Evolutionary conservation across 768 basidiomycete species (phyloP), one percentile per base, ranked within the genome.

Genomic region (Dacryopinax spathularia): DNA sequence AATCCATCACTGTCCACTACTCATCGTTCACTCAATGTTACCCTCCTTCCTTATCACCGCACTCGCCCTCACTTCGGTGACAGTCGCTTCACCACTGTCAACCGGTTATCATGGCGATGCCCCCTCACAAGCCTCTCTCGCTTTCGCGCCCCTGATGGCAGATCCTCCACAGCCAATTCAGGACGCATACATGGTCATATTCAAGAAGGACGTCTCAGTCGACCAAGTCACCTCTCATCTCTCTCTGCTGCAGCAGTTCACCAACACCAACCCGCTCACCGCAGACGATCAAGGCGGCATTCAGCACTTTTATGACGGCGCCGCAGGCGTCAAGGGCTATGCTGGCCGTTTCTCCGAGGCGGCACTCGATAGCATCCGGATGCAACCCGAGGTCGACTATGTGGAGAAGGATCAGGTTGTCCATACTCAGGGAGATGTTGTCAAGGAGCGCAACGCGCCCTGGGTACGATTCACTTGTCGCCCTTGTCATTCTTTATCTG

Each of bases 371-470:
- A 79, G 82, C 69, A 84, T 99, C 72, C 81, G 95, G 62, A 74
- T 79, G 60, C 80, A 86, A 79, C 92, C 92, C 10, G 93, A 95
- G 73, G 94, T 99, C 33, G 88, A 84, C 18, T 95, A 88, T 71
- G 79, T 99, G 61, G 96, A 99, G 80, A 83, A 80, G 64, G 96
- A 99, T 79, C 93, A 96, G 78, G 77, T 94, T 69, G 91, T 98
- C n/a, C 82, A 78, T 64, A 87, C 89, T 1, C 80, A 81, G 68
- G 86, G 86, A 1, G 68, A 77, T 20, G 67, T 64, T 27, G 71
- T 75, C 1, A 88, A 93, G 82, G 82, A 72, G 60, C 70, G 75
- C n/a, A 41, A 41, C 22, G 88, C 92, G 12, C 89, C 92, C 61
- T 94, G 92, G 92, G 91, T 92, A 73, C 74, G 84, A 9, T 33